Base-by-base conservation (phyloP, 495 filamentous ascomycete genomes). In the Trichoderma virens region DNA sequence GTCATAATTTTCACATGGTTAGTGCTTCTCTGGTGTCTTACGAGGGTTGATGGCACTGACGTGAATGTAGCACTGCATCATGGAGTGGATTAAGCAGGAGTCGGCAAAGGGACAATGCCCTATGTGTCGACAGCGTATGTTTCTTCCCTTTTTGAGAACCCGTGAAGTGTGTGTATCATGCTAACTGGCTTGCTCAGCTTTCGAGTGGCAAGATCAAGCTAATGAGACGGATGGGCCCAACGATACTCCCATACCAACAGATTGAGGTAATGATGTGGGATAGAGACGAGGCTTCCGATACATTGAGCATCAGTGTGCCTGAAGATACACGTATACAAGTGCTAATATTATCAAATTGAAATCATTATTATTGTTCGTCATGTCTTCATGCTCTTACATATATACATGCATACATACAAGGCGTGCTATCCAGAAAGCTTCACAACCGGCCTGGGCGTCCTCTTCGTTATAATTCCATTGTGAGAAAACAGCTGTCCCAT, bases 1-100 rank as follows among this genome's bases (percentile, higher is more conserved):
- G 91, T 13, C 95, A 99, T 72, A 94, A 91, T 59, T 98, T 98
- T 71, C 94, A 98, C 76, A 93, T 96, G 93, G 92, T 96, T 73
- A 63, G 80, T 25, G 23, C 9, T 27, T 59, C 28, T 16, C 45
- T 28, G 20, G 25, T 18, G 25, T 11, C 23, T 28, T 31, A n/a
- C 62, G 5, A 62, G 30, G 32, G 62, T 56, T 56, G 11, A 9
- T 56, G 25, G 20, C 30, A 25, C 51, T 56, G 51, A 56, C 20
- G 9, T 2, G 25, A 30, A 27, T 23, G 11, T 43, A 97, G 93
- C 94, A 99, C 75, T 99, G 94, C 71, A 90, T 98, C 64, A 82
- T 89, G 73, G 91, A 92, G 56, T 99, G 94, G 94, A 90, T 99
- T 65, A 87, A 94, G 69, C 92, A 96, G 70, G 94, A 97, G 62